These are phyloP conservation scores for Cucurbita moschata DNA, from an alignment of 306 rosid species.

Conservation along the genomic window DNA sequence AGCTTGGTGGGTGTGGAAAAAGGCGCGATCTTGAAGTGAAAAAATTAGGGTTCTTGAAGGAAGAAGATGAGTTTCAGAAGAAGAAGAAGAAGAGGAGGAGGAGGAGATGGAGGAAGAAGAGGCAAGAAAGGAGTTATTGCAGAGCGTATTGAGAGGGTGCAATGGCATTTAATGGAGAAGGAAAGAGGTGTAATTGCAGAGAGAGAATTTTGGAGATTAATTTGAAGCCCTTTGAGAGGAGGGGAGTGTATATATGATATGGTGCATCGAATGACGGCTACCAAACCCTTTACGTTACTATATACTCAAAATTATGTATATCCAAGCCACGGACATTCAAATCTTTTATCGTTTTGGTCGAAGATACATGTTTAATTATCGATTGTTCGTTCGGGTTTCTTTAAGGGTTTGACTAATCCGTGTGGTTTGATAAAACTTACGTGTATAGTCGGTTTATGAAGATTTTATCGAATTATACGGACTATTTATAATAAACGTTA, in stretches of 20 bases:
- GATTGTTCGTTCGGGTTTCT: no score
- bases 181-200: conserved; percentile 61
- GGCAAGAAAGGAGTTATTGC: conserved; percentile 52
- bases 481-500: neutral
- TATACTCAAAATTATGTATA: no score
- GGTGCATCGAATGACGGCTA: conserved; percentile 53
- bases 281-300: conserved; percentile 19
- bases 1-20: neutral
- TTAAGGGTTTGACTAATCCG: no score
- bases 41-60: neutral
- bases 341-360: no score
- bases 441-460: no score
- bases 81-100: neutral
- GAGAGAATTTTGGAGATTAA: conserved; percentile 13
- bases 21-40: conserved; percentile 22
- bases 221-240: conserved; percentile 8
- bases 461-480: no score
- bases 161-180: conserved; percentile 84
- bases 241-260: neutral
- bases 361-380: no score
- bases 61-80: neutral
- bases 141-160: conserved; percentile 98
- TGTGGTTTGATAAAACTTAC: no score
- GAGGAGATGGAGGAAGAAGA: conserved; percentile 5
- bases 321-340: no score